These are phyloP conservation scores for Penicillium bovifimosum DNA, from an alignment of 495 filamentous ascomycete genomes.

Conservation along the genomic window DNA sequence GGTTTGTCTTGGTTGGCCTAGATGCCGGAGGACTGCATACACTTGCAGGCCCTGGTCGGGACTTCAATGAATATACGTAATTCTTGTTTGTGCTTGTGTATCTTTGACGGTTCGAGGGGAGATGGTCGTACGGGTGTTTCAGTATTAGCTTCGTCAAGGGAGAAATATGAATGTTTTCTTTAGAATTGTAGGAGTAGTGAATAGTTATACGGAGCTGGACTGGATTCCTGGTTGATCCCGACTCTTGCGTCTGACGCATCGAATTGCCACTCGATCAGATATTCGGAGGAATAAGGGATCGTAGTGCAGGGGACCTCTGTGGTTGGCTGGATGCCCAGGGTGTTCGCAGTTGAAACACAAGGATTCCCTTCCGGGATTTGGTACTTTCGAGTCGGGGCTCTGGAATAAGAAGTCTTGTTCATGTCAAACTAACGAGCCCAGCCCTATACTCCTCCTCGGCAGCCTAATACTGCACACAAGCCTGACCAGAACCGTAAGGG, in stretches of 20 bases:
- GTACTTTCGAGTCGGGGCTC: neutral
- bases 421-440: constrained; percentile 3
- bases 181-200: neutral
- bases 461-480: constrained; percentile 5
- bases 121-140: neutral
- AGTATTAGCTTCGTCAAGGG: neutral
- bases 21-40: constrained; percentile 14
- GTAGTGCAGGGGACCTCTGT: constrained; percentile 6
- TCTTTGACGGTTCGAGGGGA: neutral
- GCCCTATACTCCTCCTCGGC: constrained; percentile 1
- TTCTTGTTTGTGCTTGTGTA: constrained; percentile 1
- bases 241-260: neutral
- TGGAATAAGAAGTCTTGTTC: neutral
- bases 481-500: constrained; percentile 18
- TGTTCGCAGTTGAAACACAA: constrained; percentile 10
- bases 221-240: neutral
- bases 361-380: constrained; percentile 10
- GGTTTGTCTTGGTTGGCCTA: constrained; percentile 15
- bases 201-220: neutral
- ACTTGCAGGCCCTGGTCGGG: constrained; percentile 21
- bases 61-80: constrained; percentile 15
- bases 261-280: neutral
- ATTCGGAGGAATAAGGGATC: constrained; percentile 20
- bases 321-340: constrained; percentile 8
- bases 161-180: neutral